These are phyloP conservation scores for Podospora sp. DNA, from an alignment of 495 filamentous ascomycete genomes.

Conservation along the genomic window DNA sequence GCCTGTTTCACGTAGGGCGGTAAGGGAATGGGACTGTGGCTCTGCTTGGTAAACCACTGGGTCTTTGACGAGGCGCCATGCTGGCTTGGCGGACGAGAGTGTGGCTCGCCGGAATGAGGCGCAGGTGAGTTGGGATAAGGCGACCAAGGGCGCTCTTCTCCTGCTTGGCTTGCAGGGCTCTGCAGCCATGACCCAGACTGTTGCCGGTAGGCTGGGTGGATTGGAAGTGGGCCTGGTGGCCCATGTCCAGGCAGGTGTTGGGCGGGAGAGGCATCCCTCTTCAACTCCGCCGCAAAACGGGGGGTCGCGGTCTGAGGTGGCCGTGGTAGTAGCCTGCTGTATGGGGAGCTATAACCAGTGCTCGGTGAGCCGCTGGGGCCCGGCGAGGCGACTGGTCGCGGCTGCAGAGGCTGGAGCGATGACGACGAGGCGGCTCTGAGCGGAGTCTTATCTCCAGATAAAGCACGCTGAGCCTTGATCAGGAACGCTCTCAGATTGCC, in stretches of 20 bases:
- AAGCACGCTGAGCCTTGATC: slow-evolving; percentile 43
- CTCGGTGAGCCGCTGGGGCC: slow-evolving; percentile 5
- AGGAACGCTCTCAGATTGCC: slow-evolving; percentile 51
- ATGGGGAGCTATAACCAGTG: slow-evolving; percentile 23
- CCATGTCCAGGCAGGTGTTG: slow-evolving; percentile 4
- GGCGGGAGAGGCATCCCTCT: background rate
- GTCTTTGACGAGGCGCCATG: slow-evolving; percentile 6
- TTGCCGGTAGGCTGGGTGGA: slow-evolving; percentile 52
- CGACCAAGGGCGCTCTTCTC: slow-evolving; percentile 30
- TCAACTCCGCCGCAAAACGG: slow-evolving; percentile 9
- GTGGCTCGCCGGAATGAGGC: background rate
- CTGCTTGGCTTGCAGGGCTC: slow-evolving; percentile 13
- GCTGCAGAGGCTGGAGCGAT: slow-evolving; percentile 27
- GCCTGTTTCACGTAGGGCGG: slow-evolving; percentile 35
- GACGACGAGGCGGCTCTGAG: slow-evolving; percentile 28
- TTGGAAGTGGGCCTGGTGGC: slow-evolving; percentile 21
- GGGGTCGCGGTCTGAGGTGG: too few relatives aligned
- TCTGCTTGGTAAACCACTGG: slow-evolving; percentile 31
- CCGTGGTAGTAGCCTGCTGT: slow-evolving; percentile 23
- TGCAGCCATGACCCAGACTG: slow-evolving; percentile 42
- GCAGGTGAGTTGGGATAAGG: slow-evolving; percentile 12
- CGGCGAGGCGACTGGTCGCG: slow-evolving; percentile 19
- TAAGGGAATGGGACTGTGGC: slow-evolving; percentile 39
- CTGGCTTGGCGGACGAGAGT: slow-evolving; percentile 13
- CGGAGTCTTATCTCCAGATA: slow-evolving; percentile 32